A percentile compares a stretch with the other conserved stretches of the same genome.
Conservation (phyloP, 352 stramenopile species). For the Phytophthora sp. region DNA sequence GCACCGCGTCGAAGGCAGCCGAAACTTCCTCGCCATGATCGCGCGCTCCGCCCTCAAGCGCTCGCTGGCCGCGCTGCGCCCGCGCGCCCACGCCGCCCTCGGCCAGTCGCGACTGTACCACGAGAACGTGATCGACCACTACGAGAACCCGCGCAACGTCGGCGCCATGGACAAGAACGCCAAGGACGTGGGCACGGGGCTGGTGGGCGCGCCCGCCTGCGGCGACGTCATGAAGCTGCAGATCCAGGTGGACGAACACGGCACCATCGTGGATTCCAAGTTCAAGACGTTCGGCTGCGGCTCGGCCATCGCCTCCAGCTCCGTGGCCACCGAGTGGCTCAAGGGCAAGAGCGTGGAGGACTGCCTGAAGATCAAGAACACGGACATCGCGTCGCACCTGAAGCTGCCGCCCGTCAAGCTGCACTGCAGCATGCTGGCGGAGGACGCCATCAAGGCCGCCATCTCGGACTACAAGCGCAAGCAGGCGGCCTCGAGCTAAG, state of each 20-base stretch:
- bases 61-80: too few species aligned
- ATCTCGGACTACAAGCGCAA: conserved; percentile 98
- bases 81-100: conserved; percentile 7
- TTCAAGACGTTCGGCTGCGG: conserved; percentile 99
- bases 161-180: conserved; percentile 26
- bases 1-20: too few species aligned
- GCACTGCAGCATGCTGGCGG: conserved; percentile 98
- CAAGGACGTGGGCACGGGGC: conserved; percentile 90
- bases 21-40: background rate
- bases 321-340: conserved; percentile 99
- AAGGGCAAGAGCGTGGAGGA: conserved; percentile 98
- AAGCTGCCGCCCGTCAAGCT: conserved; percentile 99
- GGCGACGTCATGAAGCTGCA: conserved; percentile 99
- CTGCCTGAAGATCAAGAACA: conserved; percentile 96
- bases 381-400: conserved; percentile 98
- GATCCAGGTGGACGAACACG: conserved; percentile 96
- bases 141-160: conserved; percentile 99
- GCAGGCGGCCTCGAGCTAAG: conserved; percentile 57
- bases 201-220: conserved; percentile 98
- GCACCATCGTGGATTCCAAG: conserved; percentile 97
- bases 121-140: conserved; percentile 99
- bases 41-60: background rate
- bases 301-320: conserved; percentile 96
- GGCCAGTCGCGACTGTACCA: conserved; percentile 91
- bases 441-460: conserved; percentile 99